Conservation (phyloP, 2,329 filamentous ascomycete species). For the Pyricularia pennisetigena region DNA sequence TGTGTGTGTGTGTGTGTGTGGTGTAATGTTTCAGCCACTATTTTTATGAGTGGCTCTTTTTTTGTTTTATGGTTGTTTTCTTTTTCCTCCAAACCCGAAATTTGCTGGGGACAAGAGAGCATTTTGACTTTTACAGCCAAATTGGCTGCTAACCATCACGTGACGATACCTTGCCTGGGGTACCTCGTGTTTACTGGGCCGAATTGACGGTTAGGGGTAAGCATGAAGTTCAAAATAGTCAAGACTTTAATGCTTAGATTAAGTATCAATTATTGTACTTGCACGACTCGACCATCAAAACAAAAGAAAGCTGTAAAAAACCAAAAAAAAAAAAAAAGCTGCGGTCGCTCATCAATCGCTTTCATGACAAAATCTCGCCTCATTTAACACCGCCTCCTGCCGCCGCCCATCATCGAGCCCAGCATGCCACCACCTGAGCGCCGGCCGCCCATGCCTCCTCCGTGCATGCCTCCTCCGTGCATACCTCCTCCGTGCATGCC, state of each 20-base stretch:
- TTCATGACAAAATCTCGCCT: background rate
- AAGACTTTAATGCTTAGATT: background rate
- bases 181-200: no score
- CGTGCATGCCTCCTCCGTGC: background rate
- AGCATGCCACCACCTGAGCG: background rate
- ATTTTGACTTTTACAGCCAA: background rate
- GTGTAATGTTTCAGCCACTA: background rate
- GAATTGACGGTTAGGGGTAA: no score
- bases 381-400: slow-evolving; percentile 1
- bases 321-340: background rate
- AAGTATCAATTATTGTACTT: background rate
- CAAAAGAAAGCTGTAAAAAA: no score
- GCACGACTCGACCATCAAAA: background rate
- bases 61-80: background rate
- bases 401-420: background rate
- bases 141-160: background rate
- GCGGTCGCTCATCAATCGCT: background rate
- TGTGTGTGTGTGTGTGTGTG: no score
- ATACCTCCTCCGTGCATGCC: background rate
- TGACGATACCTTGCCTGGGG: background rate
- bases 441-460: background rate
- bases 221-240: no score
- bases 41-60: background rate
- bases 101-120: background rate
- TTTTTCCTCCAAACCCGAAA: background rate